Base-by-base conservation (phyloP, 192 early-diverging fungal genomes). In the Coemansia sp. region DNA sequence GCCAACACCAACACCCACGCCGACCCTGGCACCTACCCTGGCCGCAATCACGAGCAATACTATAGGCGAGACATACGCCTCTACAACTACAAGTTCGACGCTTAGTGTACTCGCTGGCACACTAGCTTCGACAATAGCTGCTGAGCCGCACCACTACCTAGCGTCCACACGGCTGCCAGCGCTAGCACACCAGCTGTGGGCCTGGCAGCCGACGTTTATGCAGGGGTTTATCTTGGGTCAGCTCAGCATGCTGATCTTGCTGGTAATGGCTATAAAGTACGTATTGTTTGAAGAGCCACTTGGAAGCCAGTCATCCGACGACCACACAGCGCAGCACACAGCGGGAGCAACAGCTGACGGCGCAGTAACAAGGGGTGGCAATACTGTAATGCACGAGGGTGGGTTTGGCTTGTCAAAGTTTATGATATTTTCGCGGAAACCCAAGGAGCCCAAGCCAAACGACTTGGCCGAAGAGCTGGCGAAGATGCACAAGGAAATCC, bases 191-290 rank as follows among this genome's bases (percentile, higher is more conserved):
- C 51, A 57, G 34, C 17, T 82, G 53, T 70, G 72, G 68, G 29
- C 66, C 6, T 82, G 80, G 80, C 81, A 84, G 62, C 76, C 76
- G 34, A 78, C 81, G 53, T 85, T 85, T 42, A 77, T 77, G 78
- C 84, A 85, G 17, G 84, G 84, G 4, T 85, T 85, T 42, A 69
- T 85, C 21, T 67, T 82, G 17, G 84, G 84, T 32, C 84, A 85
- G 57, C 31, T 85, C 63, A 80, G 73, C 64, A 79, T 85, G 70
- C 67, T 82, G 23, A 70, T 77, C 34, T 58, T 85, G 27, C 59
- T 85, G 11, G 65, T 77, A 10, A 67, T 82, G 69, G 76, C 77
- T 31, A 75, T 85, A 62, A 78, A 81, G 63, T 85, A 85, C 67
- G 44, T 85, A 10, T 39, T 85, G 48, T 81, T 85, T 34, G 84